Base-by-base conservation (phyloP, 352 stramenopile genomes). In the Pythium monospermum region DNA sequence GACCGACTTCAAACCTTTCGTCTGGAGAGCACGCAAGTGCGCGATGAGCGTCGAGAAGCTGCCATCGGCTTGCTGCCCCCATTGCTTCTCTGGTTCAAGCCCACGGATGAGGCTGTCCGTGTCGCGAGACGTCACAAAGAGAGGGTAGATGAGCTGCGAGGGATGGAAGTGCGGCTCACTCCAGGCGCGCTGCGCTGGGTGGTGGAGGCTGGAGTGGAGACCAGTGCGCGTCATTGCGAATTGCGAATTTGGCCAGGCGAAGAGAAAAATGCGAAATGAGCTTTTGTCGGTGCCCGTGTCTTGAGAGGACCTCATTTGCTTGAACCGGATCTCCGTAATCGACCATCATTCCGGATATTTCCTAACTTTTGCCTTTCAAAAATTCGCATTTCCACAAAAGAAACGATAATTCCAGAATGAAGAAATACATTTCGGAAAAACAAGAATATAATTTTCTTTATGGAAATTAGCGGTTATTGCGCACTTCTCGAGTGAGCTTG, bases 61-160 rank as follows among this genome's bases (percentile, higher is more conserved):
- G 53, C 78, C 80, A 38, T 84, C 70, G n/a, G 58, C 42, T 27
- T 77, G 68, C 42, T 76, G 67, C 13, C 85, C 85, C 85, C 85
- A 95, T 61, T 95, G 83, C 65, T 75, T 72, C 63, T 95, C 84
- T 2, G 85, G 85, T 64, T 90, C 82, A 25, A 95, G 69, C 0
- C 85, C 85, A 19, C 68, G 59, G 68, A 95, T 94, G 35, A 49
- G 57, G 59, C 73, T 74, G 63, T 95, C 85, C 18, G 87, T 68
- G 37, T 56, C 26, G 30, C 83, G 80, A 45, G 68, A 23, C 31
- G 85, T 95, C 53, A 94, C 80, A 58, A 95, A 95, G n/a, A 95
- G 71, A 47, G 85, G 85, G 69, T 92, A 95, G 52, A 95, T 76
- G 61, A 95, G 78, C 71, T 95, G 85, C 53, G 80, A 91, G 57